These are phyloP conservation scores for Trametes sanguinea DNA, from an alignment of 768 basidiomycete genomes.

Conservation along the genomic window DNA sequence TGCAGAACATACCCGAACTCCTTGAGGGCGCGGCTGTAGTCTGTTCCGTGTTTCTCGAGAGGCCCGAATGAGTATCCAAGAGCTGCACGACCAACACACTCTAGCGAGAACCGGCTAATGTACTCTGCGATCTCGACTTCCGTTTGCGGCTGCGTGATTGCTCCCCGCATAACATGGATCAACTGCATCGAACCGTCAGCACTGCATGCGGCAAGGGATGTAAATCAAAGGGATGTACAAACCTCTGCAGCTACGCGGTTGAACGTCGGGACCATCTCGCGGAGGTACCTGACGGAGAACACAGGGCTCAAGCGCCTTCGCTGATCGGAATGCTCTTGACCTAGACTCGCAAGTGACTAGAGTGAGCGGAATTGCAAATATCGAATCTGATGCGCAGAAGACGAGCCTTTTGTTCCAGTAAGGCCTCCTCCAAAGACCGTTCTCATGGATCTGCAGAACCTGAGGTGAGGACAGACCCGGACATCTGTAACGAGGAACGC, in stretches of 20 bases:
- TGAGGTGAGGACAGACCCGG: too few relatives aligned
- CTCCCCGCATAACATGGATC: background rate
- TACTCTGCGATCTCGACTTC: conserved; percentile 13
- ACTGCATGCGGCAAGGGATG: background rate
- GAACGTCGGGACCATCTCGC: background rate
- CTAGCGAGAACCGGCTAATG: conserved; percentile 10
- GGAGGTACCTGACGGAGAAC: conserved; percentile 6
- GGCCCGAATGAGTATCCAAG: conserved; percentile 12
- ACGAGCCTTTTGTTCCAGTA: background rate
- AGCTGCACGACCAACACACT: conserved; percentile 9
- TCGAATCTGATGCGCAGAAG: background rate
- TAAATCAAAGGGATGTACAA: background rate
- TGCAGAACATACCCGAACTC: conserved; percentile 5
- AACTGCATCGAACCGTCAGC: background rate
- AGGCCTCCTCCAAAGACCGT: background rate
- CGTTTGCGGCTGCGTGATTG: background rate
- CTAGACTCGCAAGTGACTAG: background rate
- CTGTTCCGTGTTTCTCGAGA: conserved; percentile 11
- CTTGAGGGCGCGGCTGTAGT: conserved; percentile 15
- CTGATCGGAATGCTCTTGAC: background rate
- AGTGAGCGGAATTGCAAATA: too few relatives aligned
- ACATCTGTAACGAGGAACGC: background rate
- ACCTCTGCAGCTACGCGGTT: conserved; percentile 3
- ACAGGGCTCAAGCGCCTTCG: conserved; percentile 6
- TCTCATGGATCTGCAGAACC: background rate